These are phyloP conservation scores for Aaosphaeria pasadenensis DNA, from an alignment of 2,329 filamentous ascomycete genomes.

Conservation along the genomic window DNA sequence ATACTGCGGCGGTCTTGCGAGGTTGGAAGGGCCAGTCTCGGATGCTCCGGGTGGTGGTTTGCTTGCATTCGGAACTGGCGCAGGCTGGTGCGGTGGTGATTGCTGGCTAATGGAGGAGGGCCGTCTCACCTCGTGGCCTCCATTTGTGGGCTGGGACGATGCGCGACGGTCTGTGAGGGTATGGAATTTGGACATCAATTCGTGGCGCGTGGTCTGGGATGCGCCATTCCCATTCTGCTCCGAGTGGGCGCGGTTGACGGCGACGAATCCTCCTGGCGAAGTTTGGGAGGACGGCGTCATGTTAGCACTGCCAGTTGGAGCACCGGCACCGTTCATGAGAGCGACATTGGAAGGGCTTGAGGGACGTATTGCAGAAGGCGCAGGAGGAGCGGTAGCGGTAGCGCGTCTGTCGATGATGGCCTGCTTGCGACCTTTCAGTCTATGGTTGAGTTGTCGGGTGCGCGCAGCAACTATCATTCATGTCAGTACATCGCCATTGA, in stretches of 20 bases:
- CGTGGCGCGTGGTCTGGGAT: slow-evolving; percentile 56
- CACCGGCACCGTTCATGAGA: slow-evolving; percentile 36
- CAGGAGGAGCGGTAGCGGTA: slow-evolving; percentile 41
- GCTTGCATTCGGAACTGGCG: slow-evolving; percentile 15
- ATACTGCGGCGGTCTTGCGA: slow-evolving; percentile 21
- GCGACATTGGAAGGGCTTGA: slow-evolving; percentile 42
- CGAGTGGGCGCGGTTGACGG: slow-evolving; percentile 53
- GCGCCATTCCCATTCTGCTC: slow-evolving; percentile 49
- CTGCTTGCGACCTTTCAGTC: slow-evolving; percentile 69
- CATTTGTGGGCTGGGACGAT: slow-evolving; percentile 24
- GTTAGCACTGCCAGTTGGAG: slow-evolving; percentile 21
- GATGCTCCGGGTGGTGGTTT: slow-evolving; percentile 27
- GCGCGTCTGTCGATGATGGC: slow-evolving; percentile 67
- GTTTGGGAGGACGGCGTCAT: slow-evolving; percentile 20
- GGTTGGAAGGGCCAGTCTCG: slow-evolving; percentile 8
- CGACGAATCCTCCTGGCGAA: slow-evolving; percentile 55
- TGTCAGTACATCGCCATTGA: slow-evolving; percentile 3
- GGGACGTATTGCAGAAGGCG: slow-evolving; percentile 20
- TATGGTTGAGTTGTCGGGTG: slow-evolving; percentile 77
- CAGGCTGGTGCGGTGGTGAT: slow-evolving; percentile 20
- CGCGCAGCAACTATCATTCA: slow-evolving; percentile 57
- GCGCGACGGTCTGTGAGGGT: slow-evolving; percentile 53
- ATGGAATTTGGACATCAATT: slow-evolving; percentile 62
- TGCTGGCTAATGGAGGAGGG: slow-evolving; percentile 24
- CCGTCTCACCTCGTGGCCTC: slow-evolving; percentile 18